Percentiles rank a stretch among this genome's conserved stretches.
phyloP scores from a whole-genome alignment of 257 asterid species.

The Rubia yunnanensis region DNA sequence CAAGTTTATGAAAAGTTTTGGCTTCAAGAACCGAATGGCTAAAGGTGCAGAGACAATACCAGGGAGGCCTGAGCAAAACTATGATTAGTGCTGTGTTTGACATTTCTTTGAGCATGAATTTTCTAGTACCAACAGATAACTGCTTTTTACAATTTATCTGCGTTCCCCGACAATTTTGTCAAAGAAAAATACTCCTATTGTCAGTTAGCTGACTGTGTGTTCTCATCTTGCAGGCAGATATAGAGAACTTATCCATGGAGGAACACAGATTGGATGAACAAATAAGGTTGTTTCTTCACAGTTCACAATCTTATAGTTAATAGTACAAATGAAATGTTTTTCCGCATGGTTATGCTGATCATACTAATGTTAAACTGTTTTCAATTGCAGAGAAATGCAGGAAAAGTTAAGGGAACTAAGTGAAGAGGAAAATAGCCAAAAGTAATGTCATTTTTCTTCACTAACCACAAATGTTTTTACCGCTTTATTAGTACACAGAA shows the following conservation, averaged over 20 bases:
- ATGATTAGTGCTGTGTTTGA: background rate
- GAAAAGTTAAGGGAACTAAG: conserved; percentile 33
- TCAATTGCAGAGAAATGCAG: conserved; percentile 34
- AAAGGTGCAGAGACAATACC: background rate
- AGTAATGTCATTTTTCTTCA: conserved; percentile 20
- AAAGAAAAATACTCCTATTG: no score
- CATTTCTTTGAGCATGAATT: background rate
- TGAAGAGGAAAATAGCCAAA: conserved; percentile 36
- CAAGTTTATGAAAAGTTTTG: background rate
- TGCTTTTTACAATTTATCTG: background rate
- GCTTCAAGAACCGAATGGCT: background rate
- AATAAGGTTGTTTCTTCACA: conserved; percentile 25
- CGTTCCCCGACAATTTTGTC: background rate
- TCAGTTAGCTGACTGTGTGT: background rate
- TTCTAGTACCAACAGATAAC: background rate
- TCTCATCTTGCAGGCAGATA: conserved; percentile 25
- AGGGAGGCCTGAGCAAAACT: background rate
- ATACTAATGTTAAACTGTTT: conserved; percentile 12
- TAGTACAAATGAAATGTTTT: background rate
- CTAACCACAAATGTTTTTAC: background rate
- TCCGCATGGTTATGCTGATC: conserved; percentile 2
- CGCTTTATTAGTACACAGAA: background rate
- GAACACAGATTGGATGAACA: conserved; percentile 33
- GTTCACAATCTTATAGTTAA: background rate
- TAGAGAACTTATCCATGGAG: conserved; percentile 28